Evolutionary conservation across 345 rosid species (phyloP).

Genomic region (Gossypium sturtianum): DNA sequence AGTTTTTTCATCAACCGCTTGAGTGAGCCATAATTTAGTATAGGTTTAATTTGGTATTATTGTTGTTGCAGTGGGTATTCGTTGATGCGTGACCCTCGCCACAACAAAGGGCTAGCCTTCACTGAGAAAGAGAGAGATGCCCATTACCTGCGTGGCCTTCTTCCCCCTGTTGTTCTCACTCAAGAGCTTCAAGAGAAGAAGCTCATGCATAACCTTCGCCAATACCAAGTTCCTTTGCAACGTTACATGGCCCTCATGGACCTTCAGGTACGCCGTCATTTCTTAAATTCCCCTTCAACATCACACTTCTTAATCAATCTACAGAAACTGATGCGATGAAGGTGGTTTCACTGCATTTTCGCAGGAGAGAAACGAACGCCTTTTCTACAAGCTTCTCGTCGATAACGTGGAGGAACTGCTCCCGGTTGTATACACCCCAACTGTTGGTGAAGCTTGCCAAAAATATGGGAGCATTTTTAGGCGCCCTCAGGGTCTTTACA

Average conservation of each 20-base stretch:
- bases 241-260: slow-evolving; percentile 94
- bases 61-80: slow-evolving; percentile 59
- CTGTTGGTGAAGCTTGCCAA: slow-evolving; percentile 98
- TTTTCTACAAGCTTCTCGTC: slow-evolving; percentile 88
- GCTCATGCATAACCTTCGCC: slow-evolving; percentile 73
- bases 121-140: slow-evolving; percentile 83
- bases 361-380: slow-evolving; percentile 90
- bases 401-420: slow-evolving; percentile 92
- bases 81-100: slow-evolving; percentile 81
- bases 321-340: not conserved
- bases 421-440: slow-evolving; percentile 92
- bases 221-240: slow-evolving; percentile 78
- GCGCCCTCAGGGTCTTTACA: slow-evolving; percentile 92
- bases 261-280: slow-evolving; percentile 58
- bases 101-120: slow-evolving; percentile 92
- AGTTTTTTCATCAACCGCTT: too few relatives aligned
- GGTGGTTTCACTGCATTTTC: not conserved
- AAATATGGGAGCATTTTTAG: slow-evolving; percentile 91
- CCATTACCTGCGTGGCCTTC: slow-evolving; percentile 86
- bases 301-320: not conserved
- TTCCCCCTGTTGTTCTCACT: slow-evolving; percentile 66
- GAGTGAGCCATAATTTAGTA: too few relatives aligned
- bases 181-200: slow-evolving; percentile 88
- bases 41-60: not conserved
- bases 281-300: not conserved